These are phyloP conservation scores for Cyamopsis tetragonoloba DNA, from an alignment of 306 rosid species.

Conservation along the genomic window DNA sequence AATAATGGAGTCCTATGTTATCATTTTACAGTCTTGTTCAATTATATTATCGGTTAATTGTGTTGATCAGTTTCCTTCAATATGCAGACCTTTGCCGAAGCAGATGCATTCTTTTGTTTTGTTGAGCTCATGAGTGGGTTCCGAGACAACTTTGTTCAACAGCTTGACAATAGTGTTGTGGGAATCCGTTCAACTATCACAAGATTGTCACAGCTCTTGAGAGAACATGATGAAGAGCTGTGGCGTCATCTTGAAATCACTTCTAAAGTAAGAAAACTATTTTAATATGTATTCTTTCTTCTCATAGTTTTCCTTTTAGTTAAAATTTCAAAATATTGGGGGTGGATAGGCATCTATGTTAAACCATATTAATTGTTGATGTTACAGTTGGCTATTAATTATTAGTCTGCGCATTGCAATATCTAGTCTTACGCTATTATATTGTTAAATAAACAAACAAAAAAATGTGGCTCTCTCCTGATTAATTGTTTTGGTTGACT, in stretches of 20 bases:
- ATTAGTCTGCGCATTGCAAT: not conserved
- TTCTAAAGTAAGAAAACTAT: slow-evolving; percentile 70
- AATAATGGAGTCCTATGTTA: not conserved
- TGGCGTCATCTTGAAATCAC: slow-evolving; percentile 99
- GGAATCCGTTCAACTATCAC: slow-evolving; percentile 97
- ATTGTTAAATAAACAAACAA: not conserved
- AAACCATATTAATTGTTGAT: not conserved
- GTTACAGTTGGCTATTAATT: slow-evolving; percentile 5
- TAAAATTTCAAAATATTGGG: slow-evolving; percentile 11
- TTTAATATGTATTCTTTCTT: slow-evolving; percentile 1
- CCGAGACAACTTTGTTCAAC: slow-evolving; percentile 96
- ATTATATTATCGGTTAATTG: not conserved
- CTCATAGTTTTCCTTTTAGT: not conserved
- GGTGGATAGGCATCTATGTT: not conserved
- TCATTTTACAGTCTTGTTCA: not conserved
- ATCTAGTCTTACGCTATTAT: not conserved
- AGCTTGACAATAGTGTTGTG: slow-evolving; percentile 94
- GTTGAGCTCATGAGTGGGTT: slow-evolving; percentile 95
- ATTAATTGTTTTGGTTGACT: not conserved
- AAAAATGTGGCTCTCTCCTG: not conserved
- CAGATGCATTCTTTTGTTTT: slow-evolving; percentile 97
- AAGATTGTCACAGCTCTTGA: slow-evolving; percentile 81
- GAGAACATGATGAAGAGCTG: slow-evolving; percentile 93
- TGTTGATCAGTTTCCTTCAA: slow-evolving; percentile 37
- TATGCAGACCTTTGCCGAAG: slow-evolving; percentile 87